Conservation (phyloP, 305 asterid genomes). For the Nicotiana rustica region DNA sequence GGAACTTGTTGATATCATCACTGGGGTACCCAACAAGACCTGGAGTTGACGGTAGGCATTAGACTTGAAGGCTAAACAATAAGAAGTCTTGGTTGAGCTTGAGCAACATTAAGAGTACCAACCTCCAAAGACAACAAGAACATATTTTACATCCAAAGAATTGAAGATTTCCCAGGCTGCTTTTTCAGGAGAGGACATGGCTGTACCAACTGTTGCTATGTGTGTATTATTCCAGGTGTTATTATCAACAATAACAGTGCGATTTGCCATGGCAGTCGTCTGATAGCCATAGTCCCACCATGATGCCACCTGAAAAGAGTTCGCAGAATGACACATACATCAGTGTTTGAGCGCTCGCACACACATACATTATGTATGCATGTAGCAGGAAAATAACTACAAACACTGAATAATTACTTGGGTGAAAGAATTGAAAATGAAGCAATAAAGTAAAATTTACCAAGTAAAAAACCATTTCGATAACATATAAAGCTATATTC, state of each 20-base stretch:
- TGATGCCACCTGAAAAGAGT: constrained; percentile 83
- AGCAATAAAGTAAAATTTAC: not conserved
- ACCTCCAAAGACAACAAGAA: constrained; percentile 99
- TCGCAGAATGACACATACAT: constrained; percentile 32
- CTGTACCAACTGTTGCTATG: constrained; percentile 99
- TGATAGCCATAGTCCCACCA: constrained; percentile 99
- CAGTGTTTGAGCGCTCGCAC: not conserved
- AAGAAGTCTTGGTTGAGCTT: not conserved
- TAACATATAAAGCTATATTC: not conserved
- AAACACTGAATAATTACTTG: not conserved
- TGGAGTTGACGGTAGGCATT: constrained; percentile 51
- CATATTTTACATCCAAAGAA: constrained; percentile 98
- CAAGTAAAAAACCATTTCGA: not conserved
- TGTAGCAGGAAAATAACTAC: not conserved
- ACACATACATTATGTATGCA: not conserved
- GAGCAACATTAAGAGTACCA: constrained; percentile 43
- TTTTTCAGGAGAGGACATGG: constrained; percentile 99
- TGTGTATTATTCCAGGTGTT: constrained; percentile 99
- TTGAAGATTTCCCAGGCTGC: constrained; percentile 97
- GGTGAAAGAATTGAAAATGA: not conserved
- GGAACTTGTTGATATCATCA: constrained; percentile 97
- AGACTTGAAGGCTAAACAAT: constrained; percentile 29
- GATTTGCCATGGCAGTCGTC: constrained; percentile 99
- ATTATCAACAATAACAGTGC: constrained; percentile 97
- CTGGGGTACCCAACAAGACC: constrained; percentile 99